Conservation (phyloP, 352 stramenopile species). For the Globisporangium okanoganense region DNA sequence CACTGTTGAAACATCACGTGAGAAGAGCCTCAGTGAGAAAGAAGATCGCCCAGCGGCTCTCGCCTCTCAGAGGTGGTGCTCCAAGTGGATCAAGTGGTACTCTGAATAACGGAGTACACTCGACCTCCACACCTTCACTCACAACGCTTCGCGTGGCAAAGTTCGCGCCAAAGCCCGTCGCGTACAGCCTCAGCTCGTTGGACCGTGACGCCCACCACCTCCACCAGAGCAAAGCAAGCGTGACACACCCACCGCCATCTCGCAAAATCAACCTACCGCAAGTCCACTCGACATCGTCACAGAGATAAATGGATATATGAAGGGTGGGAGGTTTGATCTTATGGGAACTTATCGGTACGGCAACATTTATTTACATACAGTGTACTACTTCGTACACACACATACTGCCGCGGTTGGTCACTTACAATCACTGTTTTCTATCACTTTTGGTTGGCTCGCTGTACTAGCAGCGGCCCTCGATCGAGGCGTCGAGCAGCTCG, state of each 20-base stretch:
- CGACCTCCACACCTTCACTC: background rate
- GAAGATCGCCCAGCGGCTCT: background rate
- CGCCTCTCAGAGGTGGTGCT: constrained; percentile 3
- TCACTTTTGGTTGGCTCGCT: background rate
- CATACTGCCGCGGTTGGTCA: background rate
- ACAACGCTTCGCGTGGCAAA: constrained; percentile 14
- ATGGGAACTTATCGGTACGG: background rate
- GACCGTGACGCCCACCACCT: constrained; percentile 3
- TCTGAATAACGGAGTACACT: no score
- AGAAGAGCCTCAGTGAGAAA: background rate
- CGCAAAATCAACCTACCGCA: background rate
- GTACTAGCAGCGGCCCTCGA: constrained; percentile 7
- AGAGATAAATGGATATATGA: no score
- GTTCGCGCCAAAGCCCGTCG: constrained; percentile 14
- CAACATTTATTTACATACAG: background rate
- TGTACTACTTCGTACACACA: background rate
- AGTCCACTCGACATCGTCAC: constrained; percentile 1
- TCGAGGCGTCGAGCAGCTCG: constrained; percentile 12
- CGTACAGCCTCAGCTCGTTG: constrained; percentile 18
- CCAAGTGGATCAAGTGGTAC: background rate
- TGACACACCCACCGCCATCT: background rate
- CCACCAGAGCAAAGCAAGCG: background rate
- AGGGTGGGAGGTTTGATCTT: no score
- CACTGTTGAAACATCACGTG: background rate
- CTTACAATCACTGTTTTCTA: constrained; percentile 6